A percentile compares a stretch with the other conserved stretches of the same genome.
Conservation (phyloP, 2,329 filamentous ascomycete genomes). For the Hymenoscyphus scutula region DNA sequence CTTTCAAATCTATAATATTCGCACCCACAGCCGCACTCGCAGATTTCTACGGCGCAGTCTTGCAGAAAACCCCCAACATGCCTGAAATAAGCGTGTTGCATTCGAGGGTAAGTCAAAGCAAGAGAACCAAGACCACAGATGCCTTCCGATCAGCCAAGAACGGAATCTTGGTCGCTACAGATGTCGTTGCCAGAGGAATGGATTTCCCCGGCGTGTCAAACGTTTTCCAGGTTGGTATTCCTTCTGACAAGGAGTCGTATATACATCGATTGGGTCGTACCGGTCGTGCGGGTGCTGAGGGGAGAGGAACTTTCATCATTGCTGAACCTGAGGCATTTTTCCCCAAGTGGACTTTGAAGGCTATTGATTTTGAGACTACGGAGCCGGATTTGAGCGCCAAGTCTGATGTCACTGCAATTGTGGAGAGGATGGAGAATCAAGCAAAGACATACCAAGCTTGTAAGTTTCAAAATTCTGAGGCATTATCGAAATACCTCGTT, state of each 20-base stretch:
- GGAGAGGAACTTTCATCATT: slow-evolving; percentile 68
- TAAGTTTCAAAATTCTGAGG: not conserved
- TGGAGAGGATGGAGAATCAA: slow-evolving; percentile 45
- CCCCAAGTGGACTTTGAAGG: slow-evolving; percentile 48
- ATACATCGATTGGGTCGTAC: slow-evolving; percentile 78
- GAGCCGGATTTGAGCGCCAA: slow-evolving; percentile 45
- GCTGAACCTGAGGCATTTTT: slow-evolving; percentile 55
- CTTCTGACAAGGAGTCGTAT: slow-evolving; percentile 66
- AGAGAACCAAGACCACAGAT: slow-evolving; percentile 69
- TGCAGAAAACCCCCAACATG: slow-evolving; percentile 40
- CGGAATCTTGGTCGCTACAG: slow-evolving; percentile 72
- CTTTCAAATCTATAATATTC: slow-evolving; percentile 96
- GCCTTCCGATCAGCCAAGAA: slow-evolving; percentile 63
- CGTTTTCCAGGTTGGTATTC: slow-evolving; percentile 69
- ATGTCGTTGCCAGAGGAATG: slow-evolving; percentile 80
- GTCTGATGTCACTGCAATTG: slow-evolving; percentile 40
- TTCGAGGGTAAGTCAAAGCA: slow-evolving; percentile 67
- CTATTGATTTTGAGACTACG: slow-evolving; percentile 51
- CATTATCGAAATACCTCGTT: not conserved
- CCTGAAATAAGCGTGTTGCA: slow-evolving; percentile 57
- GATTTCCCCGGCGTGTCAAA: slow-evolving; percentile 80
- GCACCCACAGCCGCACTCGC: slow-evolving; percentile 77
- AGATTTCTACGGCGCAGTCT: slow-evolving; percentile 58
- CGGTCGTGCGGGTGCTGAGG: slow-evolving; percentile 69
- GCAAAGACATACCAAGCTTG: slow-evolving; percentile 55